Evolutionary conservation across 257 asterid species (phyloP), one percentile per base, ranked within the genome.

Genomic region (Fraxinus quadrangulata): DNA sequence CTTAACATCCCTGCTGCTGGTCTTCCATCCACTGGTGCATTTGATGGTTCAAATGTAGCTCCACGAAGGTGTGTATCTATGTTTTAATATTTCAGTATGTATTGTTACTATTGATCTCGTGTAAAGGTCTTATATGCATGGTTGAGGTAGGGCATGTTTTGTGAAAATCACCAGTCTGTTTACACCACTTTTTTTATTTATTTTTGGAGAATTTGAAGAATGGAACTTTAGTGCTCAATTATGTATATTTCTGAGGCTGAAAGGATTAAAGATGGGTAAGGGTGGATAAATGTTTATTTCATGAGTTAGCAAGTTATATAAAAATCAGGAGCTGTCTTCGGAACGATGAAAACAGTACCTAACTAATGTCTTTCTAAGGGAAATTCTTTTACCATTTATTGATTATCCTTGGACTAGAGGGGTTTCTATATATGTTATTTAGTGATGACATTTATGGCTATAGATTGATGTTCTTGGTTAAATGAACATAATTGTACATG

Each of bases 61-160:
- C 83, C 85, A 17, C 80, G 83, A 76, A 88, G 94, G 97, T 88
- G n/a, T 47, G 56, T 47, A 3, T 3, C 14, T 42, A 42, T 42
- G 51, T 42, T 42, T 42, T 12, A 42, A 42, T 42, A 42, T 11
- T 42, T 2, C 16, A 42, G 51, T 42, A 42, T 26, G 39, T 63
- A 28, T 5, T 31, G 34, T 76, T 59, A 30, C 56, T n/a, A 78
- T 31, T 79, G 86, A 76, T 59, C 77, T 61, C 74, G 28, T 80
- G 78, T 79, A 87, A 80, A 54, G 5, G 76, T 14, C 85, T 84
- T 21, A 82, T 87, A 81, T 63, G 69, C 36, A 24, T 13, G 16
- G 69, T 9, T 63, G 34, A 61, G 68, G 68, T 10, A 21, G 36
- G 36, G 7, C 17, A 3, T 31, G 69, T 24, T 34, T 23, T 63